These are phyloP conservation scores for Butyriboletus loyo DNA, from an alignment of 768 basidiomycete genomes.

Conservation along the genomic window DNA sequence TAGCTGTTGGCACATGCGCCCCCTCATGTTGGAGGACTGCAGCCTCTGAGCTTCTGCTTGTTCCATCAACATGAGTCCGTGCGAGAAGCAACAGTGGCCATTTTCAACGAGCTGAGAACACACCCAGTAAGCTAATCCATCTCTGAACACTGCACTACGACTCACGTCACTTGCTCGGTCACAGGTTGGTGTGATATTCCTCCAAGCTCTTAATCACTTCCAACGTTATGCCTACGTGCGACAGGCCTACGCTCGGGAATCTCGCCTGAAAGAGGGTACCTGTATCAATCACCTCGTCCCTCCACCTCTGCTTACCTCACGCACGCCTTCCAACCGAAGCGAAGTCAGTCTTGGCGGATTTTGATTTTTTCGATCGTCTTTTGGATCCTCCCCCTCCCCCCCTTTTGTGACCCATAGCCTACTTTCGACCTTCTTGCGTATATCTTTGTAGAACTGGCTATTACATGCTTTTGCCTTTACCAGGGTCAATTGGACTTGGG, in stretches of 20 bases:
- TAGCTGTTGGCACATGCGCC: slow-evolving; percentile 81
- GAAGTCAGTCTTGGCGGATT: slow-evolving; percentile 40
- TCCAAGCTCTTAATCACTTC: slow-evolving; percentile 83
- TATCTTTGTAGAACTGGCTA: slow-evolving; percentile 10
- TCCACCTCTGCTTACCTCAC: slow-evolving; percentile 29
- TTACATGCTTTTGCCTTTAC: background rate
- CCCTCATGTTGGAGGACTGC: slow-evolving; percentile 75
- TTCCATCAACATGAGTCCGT: slow-evolving; percentile 83
- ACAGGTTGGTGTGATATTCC: slow-evolving; percentile 75
- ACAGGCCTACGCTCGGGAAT: slow-evolving; percentile 69
- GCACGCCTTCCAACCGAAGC: slow-evolving; percentile 42
- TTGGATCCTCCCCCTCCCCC: background rate
- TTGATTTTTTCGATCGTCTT: slow-evolving; percentile 13
- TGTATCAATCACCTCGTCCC: slow-evolving; percentile 30
- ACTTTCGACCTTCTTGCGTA: slow-evolving; percentile 31
- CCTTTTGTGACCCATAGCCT: slow-evolving; percentile 18
- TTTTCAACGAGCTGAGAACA: slow-evolving; percentile 75
- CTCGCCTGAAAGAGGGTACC: slow-evolving; percentile 31
- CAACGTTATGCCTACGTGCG: slow-evolving; percentile 86
- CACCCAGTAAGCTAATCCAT: slow-evolving; percentile 58
- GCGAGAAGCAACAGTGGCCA: slow-evolving; percentile 68
- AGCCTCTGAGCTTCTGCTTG: slow-evolving; percentile 83
- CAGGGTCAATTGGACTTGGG: background rate
- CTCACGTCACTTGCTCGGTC: background rate
- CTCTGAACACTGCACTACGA: background rate